Conservation (phyloP, 2,329 filamentous ascomycete species). For the Penicillium sp. region DNA sequence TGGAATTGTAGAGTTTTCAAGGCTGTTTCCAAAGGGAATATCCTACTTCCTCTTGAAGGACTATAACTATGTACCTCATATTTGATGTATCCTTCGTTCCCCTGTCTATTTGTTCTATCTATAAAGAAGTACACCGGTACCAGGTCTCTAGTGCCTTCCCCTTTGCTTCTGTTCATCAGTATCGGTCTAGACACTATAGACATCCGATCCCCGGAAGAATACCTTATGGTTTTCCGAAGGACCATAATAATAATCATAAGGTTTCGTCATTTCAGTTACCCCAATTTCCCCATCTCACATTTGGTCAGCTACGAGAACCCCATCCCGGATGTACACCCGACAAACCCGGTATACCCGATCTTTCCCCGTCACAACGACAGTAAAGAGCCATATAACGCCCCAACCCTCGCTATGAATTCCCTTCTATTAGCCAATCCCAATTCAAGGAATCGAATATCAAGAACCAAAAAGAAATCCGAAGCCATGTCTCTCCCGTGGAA, state of each 20-base stretch:
- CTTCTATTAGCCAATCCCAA: not conserved
- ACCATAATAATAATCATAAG: not conserved
- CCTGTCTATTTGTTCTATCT: not conserved
- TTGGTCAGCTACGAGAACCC: not conserved
- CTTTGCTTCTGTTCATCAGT: not conserved
- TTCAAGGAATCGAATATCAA: not conserved
- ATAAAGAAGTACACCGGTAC: not conserved
- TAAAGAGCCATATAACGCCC: not conserved
- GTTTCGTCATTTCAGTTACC: not conserved
- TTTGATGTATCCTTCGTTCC: not conserved
- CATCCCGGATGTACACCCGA: not conserved
- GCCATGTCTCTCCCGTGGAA: constrained; percentile 38
- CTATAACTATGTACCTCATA: too few relatives aligned
- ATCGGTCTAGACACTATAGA: not conserved
- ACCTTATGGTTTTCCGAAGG: too few relatives aligned
- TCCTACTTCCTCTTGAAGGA: not conserved
- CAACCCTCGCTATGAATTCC: not conserved
- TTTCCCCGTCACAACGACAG: not conserved
- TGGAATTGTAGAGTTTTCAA: too few relatives aligned
- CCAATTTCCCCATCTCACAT: not conserved
- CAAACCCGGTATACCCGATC: not conserved
- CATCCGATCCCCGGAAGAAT: not conserved
- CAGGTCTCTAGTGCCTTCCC: not conserved
- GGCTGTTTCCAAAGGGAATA: not conserved
- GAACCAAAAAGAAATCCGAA: not conserved